Percentiles rank a stretch among this genome's conserved stretches.
phyloP scores from a whole-genome alignment of 768 basidiomycete species.

The Lentinula sp. region DNA sequence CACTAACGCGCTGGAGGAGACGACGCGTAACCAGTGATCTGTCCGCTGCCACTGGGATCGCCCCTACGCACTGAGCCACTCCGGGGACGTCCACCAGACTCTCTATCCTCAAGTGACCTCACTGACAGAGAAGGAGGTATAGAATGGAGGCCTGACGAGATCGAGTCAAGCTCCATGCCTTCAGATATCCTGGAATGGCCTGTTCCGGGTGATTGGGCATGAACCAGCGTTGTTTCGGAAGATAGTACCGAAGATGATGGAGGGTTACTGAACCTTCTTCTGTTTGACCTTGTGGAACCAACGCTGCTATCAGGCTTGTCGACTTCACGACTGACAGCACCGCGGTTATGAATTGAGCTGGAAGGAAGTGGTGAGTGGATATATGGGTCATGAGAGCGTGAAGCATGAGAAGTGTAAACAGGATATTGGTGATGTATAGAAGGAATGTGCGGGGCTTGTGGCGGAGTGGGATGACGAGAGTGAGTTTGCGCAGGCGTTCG shows the following conservation, averaged over 20 bases:
- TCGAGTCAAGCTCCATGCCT: background rate
- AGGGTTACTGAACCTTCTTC: background rate
- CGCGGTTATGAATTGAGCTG: background rate
- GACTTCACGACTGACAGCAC: background rate
- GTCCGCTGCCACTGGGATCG: background rate
- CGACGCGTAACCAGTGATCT: background rate
- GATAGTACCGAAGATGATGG: background rate
- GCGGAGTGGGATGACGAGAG: background rate
- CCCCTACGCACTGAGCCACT: background rate
- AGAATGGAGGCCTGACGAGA: background rate
- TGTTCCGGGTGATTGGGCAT: background rate
- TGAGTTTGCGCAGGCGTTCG: constrained; percentile 54
- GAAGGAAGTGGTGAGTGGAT: background rate
- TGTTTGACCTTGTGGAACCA: background rate
- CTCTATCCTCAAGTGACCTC: background rate
- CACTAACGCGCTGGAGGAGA: background rate
- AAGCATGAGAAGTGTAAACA: background rate
- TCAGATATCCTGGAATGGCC: background rate
- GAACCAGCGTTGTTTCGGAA: background rate
- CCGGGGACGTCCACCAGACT: background rate
- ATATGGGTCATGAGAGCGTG: background rate
- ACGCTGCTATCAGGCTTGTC: background rate
- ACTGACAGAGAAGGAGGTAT: background rate
- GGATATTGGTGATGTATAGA: background rate
- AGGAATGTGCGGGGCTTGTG: background rate